phyloP scores from a whole-genome alignment of 495 filamentous ascomycete species.

The Diplogelasinospora grovesii region DNA sequence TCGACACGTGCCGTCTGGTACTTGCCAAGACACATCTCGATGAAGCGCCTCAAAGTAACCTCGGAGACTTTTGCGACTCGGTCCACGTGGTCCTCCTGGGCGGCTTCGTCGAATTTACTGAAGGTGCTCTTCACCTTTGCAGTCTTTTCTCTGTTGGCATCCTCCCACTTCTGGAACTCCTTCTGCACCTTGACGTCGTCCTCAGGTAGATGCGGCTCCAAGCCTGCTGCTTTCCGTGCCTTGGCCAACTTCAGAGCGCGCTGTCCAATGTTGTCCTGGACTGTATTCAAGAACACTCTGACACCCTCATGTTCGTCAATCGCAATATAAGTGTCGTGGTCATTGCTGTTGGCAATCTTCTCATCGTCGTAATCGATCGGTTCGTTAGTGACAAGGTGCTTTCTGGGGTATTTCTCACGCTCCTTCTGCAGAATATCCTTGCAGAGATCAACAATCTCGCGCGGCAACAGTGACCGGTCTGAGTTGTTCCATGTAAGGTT shows the following conservation, averaged over 20 bases:
- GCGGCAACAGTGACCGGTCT: conserved; percentile 61
- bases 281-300: conserved; percentile 70
- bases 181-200: conserved; percentile 9
- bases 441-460: conserved; percentile 63
- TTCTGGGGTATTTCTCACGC: conserved; percentile 57
- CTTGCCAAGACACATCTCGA: conserved; percentile 76
- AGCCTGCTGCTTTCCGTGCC: conserved; percentile 35
- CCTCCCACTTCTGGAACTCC: conserved; percentile 14
- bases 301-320: conserved; percentile 83
- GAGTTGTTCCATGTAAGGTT: conserved; percentile 70
- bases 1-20: conserved; percentile 86
- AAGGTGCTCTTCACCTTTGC: conserved; percentile 1
- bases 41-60: conserved; percentile 64
- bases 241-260: conserved; percentile 43
- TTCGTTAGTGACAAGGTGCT: conserved; percentile 40
- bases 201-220: conserved; percentile 26
- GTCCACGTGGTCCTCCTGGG: conserved; percentile 40
- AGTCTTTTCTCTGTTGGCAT: conserved; percentile 1
- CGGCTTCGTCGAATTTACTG: neutral
- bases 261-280: conserved; percentile 58
- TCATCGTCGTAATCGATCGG: conserved; percentile 57
- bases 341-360: conserved; percentile 45
- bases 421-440: conserved; percentile 57
- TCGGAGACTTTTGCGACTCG: conserved; percentile 76
- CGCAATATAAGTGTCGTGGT: conserved; percentile 24